These are phyloP conservation scores for Musa balbisiana DNA, from an alignment of 202 grass and related monocot species.

Conservation along the genomic window DNA sequence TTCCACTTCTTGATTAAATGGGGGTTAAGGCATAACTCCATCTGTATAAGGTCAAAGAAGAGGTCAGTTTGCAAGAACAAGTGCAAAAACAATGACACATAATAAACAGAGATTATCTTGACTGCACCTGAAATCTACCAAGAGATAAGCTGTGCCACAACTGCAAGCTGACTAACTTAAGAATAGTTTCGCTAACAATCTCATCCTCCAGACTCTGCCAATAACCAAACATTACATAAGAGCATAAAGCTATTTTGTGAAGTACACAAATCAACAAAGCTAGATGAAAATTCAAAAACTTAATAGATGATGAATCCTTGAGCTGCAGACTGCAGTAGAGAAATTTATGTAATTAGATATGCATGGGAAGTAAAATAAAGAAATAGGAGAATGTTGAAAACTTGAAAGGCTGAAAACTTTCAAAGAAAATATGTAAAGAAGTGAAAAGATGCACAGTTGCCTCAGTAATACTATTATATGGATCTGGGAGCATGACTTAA, in stretches of 20 bases:
- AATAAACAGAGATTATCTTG: background rate
- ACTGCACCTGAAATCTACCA: slow-evolving; percentile 71
- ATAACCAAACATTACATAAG: slow-evolving; percentile 4
- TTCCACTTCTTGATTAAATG: slow-evolving; percentile 96
- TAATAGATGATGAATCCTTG: background rate
- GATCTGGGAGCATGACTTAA: background rate
- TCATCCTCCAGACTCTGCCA: slow-evolving; percentile 93
- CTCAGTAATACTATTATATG: background rate
- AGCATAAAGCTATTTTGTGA: background rate
- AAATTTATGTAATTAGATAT: background rate
- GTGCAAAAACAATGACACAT: background rate
- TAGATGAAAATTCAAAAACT: background rate
- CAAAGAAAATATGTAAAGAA: background rate
- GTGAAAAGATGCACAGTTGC: background rate
- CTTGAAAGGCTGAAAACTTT: background rate
- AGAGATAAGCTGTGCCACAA: slow-evolving; percentile 81
- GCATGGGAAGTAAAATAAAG: background rate
- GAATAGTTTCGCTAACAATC: slow-evolving; percentile 75
- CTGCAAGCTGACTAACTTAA: slow-evolving; percentile 85
- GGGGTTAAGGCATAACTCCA: slow-evolving; percentile 86
- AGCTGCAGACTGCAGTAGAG: background rate
- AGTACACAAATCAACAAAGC: background rate
- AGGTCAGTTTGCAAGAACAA: slow-evolving; percentile 4
- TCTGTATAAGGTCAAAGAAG: slow-evolving; percentile 47
- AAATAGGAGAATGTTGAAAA: background rate